Conservation (phyloP, 305 asterid species). For the Fraxinus albicans region DNA sequence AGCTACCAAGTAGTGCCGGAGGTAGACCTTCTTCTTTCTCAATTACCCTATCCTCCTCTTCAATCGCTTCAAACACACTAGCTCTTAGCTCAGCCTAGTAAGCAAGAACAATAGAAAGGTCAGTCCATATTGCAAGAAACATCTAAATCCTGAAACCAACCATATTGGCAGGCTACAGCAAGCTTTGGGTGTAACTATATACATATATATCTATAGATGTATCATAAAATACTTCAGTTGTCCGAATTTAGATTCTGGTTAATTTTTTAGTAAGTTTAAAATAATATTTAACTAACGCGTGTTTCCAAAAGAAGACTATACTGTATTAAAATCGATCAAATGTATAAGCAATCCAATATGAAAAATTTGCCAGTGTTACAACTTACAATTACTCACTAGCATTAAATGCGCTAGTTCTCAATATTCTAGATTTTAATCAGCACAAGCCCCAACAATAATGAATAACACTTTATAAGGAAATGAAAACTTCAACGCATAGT, state of each 20-base stretch:
- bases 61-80: constrained; percentile 94
- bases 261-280: background rate
- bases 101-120: constrained; percentile 13
- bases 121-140: background rate
- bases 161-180: background rate
- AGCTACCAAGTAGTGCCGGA: constrained; percentile 91
- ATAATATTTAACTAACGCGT: background rate
- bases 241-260: background rate
- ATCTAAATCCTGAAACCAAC: background rate
- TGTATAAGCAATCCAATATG: background rate
- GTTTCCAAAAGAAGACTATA: background rate
- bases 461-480: background rate
- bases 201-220: background rate
- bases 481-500: background rate
- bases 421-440: background rate
- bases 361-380: background rate
- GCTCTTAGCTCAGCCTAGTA: constrained; percentile 90
- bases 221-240: background rate
- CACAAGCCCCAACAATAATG: background rate
- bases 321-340: background rate
- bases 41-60: constrained; percentile 80
- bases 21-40: constrained; percentile 84
- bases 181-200: background rate
- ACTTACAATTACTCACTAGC: background rate
- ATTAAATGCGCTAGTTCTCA: background rate